Evolutionary conservation across 495 filamentous ascomycete genomes (phyloP).

Genomic region (Podospora didyma): DNA sequence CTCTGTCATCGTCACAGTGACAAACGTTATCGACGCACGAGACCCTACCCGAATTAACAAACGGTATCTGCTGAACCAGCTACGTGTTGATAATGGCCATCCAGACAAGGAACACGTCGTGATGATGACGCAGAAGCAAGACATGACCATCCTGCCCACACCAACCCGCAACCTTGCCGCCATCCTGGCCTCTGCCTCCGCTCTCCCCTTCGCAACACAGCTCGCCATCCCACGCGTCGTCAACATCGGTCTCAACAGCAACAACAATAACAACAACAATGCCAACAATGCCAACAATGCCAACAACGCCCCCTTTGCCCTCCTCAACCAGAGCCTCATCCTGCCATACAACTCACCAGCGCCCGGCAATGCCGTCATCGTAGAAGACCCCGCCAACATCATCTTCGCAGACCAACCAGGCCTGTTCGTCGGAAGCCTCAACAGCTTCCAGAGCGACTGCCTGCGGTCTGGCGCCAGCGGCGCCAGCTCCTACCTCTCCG

Average conservation of each 20-base stretch:
- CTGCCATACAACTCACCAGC: conserved; percentile 26
- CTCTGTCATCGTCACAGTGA: conserved; percentile 31
- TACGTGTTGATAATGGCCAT: conserved; percentile 30
- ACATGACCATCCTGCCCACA: conserved; percentile 30
- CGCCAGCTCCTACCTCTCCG: neutral
- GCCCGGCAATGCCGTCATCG: conserved; percentile 21
- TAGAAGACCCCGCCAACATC: conserved; percentile 34
- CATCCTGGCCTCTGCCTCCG: neutral
- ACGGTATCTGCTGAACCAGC: conserved; percentile 33
- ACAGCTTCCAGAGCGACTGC: conserved; percentile 29
- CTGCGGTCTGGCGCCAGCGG: neutral
- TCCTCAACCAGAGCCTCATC: conserved; percentile 26
- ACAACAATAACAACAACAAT: too few species aligned
- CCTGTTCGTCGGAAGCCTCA: conserved; percentile 29
- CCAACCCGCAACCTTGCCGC: conserved; percentile 12
- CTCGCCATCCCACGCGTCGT: too few species aligned
- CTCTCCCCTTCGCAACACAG: too few species aligned
- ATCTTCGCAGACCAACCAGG: conserved; percentile 22
- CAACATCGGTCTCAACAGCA: too few species aligned
- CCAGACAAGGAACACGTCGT: conserved; percentile 28
- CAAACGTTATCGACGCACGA: conserved; percentile 30
- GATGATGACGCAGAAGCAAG: conserved; percentile 28
- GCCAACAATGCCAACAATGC: conserved; percentile 6
- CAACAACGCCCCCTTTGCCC: conserved; percentile 20
- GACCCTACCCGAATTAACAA: conserved; percentile 20